Percentiles rank a stretch among this genome's conserved stretches.
phyloP scores from a whole-genome alignment of 23 red algal genomes.

The Gracilaria domingensis region DNA sequence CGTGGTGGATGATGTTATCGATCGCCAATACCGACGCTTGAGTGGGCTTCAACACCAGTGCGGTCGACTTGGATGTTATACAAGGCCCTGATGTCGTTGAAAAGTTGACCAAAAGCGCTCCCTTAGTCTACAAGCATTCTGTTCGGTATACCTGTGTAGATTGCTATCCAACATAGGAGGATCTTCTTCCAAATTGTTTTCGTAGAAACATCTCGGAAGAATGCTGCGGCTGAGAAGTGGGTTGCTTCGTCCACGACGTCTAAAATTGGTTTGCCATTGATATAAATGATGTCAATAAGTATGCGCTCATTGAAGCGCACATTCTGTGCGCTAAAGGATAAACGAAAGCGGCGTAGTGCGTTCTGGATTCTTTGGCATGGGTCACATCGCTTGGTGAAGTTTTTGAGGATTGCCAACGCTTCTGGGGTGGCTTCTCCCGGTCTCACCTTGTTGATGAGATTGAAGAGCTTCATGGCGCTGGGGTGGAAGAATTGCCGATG shows the following conservation, averaged over 20 bases:
- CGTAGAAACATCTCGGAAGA: too few species aligned
- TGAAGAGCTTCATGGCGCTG: conserved; percentile 11
- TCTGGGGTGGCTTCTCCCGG: conserved; percentile 15
- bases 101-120: conserved; percentile 24
- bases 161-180: conserved; percentile 26
- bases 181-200: too few species aligned
- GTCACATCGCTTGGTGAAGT: conserved; percentile 8
- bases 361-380: conserved; percentile 25
- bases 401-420: not conserved
- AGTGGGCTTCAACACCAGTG: conserved; percentile 42
- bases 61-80: conserved; percentile 30
- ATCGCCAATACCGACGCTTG: conserved; percentile 34
- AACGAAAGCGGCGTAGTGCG: conserved; percentile 48
- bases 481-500: conserved; percentile 47
- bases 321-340: not conserved
- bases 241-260: conserved; percentile 48
- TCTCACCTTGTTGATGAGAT: conserved; percentile 16
- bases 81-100: conserved; percentile 6
- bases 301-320: conserved; percentile 23
- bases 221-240: too few species aligned
- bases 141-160: conserved; percentile 52
- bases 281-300: conserved; percentile 53
- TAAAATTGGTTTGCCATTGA: conserved; percentile 10
- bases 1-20: conserved; percentile 41
- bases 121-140: conserved; percentile 60